Conservation (phyloP, 371 early-diverging fungal genomes). For the Sporodiniella umbellata region DNA sequence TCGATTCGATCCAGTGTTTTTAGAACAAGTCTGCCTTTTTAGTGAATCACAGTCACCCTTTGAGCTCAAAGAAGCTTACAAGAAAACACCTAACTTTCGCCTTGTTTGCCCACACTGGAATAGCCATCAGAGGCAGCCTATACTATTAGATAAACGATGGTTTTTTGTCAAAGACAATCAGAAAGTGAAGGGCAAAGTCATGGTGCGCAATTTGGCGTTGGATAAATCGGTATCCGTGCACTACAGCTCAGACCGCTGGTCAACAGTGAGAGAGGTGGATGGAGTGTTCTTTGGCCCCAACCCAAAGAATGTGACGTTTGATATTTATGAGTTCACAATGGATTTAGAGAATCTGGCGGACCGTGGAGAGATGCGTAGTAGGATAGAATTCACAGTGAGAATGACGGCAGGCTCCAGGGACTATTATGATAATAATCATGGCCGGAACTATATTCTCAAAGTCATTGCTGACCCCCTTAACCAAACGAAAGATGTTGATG, state of each 20-base stretch:
- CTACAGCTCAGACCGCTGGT: constrained; percentile 66
- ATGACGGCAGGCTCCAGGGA: constrained; percentile 54
- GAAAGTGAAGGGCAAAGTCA: constrained; percentile 46
- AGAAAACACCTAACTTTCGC: constrained; percentile 12
- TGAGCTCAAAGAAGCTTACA: constrained; percentile 26
- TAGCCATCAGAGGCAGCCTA: constrained; percentile 4
- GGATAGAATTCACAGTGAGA: constrained; percentile 14
- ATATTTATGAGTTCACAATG: constrained; percentile 26
- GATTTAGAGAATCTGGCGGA: constrained; percentile 14
- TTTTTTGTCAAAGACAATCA: constrained; percentile 30
- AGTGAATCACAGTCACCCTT: constrained; percentile 42
- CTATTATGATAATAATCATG: constrained; percentile 75
- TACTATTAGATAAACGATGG: constrained; percentile 21
- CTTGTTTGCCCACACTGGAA: constrained; percentile 19
- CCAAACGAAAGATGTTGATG: background rate
- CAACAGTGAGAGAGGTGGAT: constrained; percentile 47
- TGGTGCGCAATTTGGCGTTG: constrained; percentile 73
- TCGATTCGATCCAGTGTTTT: constrained; percentile 50
- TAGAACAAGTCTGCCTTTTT: constrained; percentile 52
- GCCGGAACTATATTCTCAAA: constrained; percentile 49
- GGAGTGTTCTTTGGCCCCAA: constrained; percentile 49
- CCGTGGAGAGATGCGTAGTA: constrained; percentile 22
- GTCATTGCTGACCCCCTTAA: constrained; percentile 25
- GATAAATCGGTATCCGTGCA: constrained; percentile 65
- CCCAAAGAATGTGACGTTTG: constrained; percentile 13